Conservation (phyloP, 352 stramenopile genomes). For the Plasmopara muralis region DNA sequence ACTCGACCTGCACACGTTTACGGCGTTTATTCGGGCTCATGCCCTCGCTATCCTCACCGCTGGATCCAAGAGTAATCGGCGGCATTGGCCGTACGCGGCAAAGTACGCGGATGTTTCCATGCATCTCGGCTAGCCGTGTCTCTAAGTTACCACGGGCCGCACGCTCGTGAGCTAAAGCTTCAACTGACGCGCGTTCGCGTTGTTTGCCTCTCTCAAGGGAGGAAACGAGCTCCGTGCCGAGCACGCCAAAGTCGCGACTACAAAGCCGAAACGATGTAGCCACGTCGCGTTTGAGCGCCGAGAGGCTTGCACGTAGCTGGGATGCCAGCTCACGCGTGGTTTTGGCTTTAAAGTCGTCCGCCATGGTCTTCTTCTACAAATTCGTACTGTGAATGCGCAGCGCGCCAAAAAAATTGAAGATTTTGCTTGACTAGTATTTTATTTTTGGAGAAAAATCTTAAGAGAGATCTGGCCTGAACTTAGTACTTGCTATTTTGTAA, state of each 20-base stretch:
- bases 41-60: conserved; percentile 21
- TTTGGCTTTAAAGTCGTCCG: neutral
- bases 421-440: too few species aligned
- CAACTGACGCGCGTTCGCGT: conserved; percentile 27
- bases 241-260: conserved; percentile 57
- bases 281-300: conserved; percentile 54
- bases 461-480: too few species aligned
- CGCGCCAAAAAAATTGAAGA: neutral
- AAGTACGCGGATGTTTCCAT: conserved; percentile 70
- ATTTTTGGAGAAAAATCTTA: too few species aligned
- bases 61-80: conserved; percentile 3
- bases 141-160: conserved; percentile 34
- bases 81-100: conserved; percentile 61
- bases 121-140: conserved; percentile 37
- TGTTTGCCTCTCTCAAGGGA: conserved; percentile 32
- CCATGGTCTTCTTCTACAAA: neutral
- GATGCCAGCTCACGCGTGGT: conserved; percentile 17
- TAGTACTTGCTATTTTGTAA: too few species aligned
- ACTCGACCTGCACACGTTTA: conserved; percentile 29
- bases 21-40: conserved; percentile 14
- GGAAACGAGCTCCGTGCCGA: conserved; percentile 52
- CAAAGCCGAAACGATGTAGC: conserved; percentile 61
- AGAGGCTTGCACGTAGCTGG: conserved; percentile 38
- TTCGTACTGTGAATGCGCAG: neutral
- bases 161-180: conserved; percentile 52